Conservation (phyloP, 176 grass and related monocot genomes). For the Canna indica region DNA sequence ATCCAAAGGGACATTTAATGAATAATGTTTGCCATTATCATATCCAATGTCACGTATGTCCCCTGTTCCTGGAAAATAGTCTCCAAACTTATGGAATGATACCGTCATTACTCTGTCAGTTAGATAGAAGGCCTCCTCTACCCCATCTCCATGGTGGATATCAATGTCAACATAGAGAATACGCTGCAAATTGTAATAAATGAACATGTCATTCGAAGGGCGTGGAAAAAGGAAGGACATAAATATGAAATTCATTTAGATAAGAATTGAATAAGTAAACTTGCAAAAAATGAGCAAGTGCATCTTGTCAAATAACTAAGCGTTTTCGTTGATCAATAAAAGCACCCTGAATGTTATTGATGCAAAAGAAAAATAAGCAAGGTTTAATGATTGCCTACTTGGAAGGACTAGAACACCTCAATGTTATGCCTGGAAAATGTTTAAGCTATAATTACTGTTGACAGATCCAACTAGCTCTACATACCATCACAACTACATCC, state of each 20-base stretch:
- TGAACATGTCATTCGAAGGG: not conserved
- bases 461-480: too few relatives aligned
- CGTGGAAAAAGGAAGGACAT: not conserved
- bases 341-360: too few relatives aligned
- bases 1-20: not conserved
- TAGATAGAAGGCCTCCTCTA: constrained; percentile 1
- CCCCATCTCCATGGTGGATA: constrained; percentile 9
- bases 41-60: constrained; percentile 8
- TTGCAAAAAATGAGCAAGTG: too few relatives aligned
- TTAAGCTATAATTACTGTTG: too few relatives aligned
- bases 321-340: too few relatives aligned
- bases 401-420: too few relatives aligned
- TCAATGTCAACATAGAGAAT: constrained; percentile 6
- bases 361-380: too few relatives aligned
- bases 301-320: too few relatives aligned
- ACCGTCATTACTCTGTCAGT: constrained; percentile 11
- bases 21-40: not conserved
- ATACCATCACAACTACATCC: too few relatives aligned
- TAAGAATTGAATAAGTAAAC: not conserved
- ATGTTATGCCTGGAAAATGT: too few relatives aligned
- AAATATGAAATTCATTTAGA: not conserved
- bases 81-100: constrained; percentile 3
- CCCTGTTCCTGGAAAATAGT: constrained; percentile 5
- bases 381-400: too few relatives aligned
- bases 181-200: not conserved